Evolutionary conservation across 2,329 filamentous ascomycete species (phyloP).

Genomic region (Alternaria rosae): DNA sequence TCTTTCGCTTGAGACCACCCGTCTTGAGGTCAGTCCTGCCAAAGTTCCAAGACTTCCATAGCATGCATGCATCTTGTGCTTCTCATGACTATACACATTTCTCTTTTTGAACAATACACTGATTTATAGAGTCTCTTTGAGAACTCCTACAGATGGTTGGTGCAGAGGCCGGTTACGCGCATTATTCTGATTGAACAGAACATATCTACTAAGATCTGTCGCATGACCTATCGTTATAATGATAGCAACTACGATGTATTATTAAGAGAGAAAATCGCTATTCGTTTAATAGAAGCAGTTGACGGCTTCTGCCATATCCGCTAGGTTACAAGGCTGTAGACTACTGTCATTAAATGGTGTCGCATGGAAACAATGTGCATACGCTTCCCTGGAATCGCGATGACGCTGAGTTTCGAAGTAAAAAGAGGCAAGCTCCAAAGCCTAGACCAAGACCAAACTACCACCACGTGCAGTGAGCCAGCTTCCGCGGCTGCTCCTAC

Average conservation of each 20-base stretch:
- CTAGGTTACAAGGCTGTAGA: not conserved
- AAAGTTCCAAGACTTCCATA: not conserved
- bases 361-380: not conserved
- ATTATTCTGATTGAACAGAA: not conserved
- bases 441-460: not conserved
- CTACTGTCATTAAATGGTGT: not conserved
- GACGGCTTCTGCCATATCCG: not conserved
- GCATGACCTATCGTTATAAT: not conserved
- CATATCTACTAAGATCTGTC: not conserved
- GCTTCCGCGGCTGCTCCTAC: not conserved
- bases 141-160: too few relatives aligned
- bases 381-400: not conserved
- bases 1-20: too few relatives aligned
- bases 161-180: not conserved
- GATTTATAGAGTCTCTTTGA: too few relatives aligned
- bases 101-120: too few relatives aligned
- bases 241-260: not conserved
- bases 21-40: too few relatives aligned
- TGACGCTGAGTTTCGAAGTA: not conserved
- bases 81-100: not conserved
- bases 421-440: not conserved
- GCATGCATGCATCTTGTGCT: not conserved
- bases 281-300: not conserved
- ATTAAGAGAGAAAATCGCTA: not conserved
- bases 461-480: not conserved